Evolutionary conservation across 2,329 filamentous ascomycete genomes (phyloP), one percentile per base, ranked within the genome.

Genomic region (Aspergillus carbonarius): DNA sequence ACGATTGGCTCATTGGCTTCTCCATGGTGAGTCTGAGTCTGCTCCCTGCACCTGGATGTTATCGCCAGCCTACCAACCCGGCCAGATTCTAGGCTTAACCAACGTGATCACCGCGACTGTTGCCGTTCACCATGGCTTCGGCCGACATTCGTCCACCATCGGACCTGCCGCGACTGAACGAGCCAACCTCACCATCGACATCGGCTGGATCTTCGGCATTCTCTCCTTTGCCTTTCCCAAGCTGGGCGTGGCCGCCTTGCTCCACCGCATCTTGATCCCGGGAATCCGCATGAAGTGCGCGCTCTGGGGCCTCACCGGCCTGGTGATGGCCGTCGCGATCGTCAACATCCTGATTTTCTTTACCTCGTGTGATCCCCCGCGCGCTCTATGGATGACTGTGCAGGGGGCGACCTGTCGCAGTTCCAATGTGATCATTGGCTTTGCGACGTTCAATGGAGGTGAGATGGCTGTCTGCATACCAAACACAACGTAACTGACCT

Each of bases 401-500:
- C 71, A 1, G 13, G 62, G 63, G 8, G 72, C 68, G 6, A 69
- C 25, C 12, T 80, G 72, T 61, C 71, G 73, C 65, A 65, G 66
- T 57, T 64, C 54, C 18, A 67, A 60, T 59, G 69, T 74, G 39
- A 66, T 78, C 1, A 72, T 80, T 23, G 62, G 72, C 35, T 77
- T 74, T 58, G 69, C 74, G 4, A 71, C 76, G 1, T 74, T 70
- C 34, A 71, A 76, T 2, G 76, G 76, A 58, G 66, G 76, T 79
- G n/a, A 52, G 61, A 72, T 15, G 1, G 39, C n/a, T 17, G 5
- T 9, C 17, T 23, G 23, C 5, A 5, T 23, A 23, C n/a, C n/a
- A n/a, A n/a, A n/a, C n/a, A n/a, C n/a, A n/a, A n/a, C n/a, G n/a
- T n/a, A 39, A 39, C 5, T 39, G 13, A n/a, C 35, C 15, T 3